Percentiles rank a stretch among this genome's conserved stretches.
Evolutionary conservation across 2,329 filamentous ascomycete species (phyloP).

Genomic region (Diplocarpon mali): DNA sequence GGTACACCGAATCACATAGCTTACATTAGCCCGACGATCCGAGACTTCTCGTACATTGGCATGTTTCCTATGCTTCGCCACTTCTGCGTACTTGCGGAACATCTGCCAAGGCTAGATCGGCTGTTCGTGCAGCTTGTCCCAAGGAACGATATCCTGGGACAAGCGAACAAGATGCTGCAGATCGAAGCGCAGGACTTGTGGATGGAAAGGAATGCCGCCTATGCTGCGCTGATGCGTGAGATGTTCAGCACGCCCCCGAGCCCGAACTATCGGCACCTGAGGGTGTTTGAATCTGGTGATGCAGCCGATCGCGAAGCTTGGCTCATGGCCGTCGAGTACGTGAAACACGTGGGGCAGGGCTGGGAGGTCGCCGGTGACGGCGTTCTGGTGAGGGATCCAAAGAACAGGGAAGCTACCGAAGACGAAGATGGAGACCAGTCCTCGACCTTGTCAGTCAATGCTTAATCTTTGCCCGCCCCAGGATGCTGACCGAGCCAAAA

Average conservation of each 20-base stretch:
- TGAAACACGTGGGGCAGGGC: conserved; percentile 28
- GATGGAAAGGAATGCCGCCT: conserved; percentile 25
- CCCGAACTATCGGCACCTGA: conserved; percentile 34
- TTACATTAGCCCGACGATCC: conserved; percentile 33
- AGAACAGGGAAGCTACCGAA: conserved; percentile 5
- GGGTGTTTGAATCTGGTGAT: conserved; percentile 40
- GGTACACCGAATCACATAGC: conserved; percentile 30
- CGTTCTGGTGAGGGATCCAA: conserved; percentile 31
- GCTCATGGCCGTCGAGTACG: conserved; percentile 34
- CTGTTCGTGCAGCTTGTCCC: conserved; percentile 44
- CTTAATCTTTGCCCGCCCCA: neutral
- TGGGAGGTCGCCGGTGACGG: conserved; percentile 37
- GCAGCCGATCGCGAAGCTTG: conserved; percentile 35
- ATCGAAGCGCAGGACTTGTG: conserved; percentile 25
- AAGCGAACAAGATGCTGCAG: conserved; percentile 18
- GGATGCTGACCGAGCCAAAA: conserved; percentile 8
- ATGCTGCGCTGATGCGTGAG: conserved; percentile 22
- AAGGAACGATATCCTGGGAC: conserved; percentile 27
- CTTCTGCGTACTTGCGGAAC: conserved; percentile 37
- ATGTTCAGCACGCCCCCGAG: conserved; percentile 21
- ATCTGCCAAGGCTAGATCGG: conserved; percentile 39
- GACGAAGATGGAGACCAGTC: conserved; percentile 6
- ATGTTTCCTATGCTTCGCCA: conserved; percentile 58
- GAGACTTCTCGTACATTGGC: conserved; percentile 47
- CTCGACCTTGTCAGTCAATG: conserved; percentile 22